Percentiles rank a stretch among this genome's conserved stretches.
These are phyloP conservation scores for Candida gigantensis DNA, from an alignment of 1,139 yeast genomes.

Conservation along the genomic window DNA sequence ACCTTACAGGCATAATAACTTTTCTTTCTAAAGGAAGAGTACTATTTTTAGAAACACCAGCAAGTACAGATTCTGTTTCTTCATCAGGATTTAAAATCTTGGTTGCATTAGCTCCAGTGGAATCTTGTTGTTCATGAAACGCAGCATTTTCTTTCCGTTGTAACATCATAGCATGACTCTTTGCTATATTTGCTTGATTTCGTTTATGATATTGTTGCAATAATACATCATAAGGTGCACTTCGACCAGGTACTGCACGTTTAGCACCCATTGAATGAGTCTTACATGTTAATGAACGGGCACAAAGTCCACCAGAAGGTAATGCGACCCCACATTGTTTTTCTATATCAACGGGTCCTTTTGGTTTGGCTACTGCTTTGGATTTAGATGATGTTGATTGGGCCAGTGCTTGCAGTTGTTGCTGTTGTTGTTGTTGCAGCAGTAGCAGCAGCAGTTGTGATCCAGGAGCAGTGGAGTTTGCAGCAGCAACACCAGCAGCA, in stretches of 20 bases:
- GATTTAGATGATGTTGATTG: conserved; percentile 28
- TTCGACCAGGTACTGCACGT: conserved; percentile 89
- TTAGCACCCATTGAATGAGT: conserved; percentile 99
- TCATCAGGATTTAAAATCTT: conserved; percentile 71
- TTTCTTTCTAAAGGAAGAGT: conserved; percentile 83
- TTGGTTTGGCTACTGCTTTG: conserved; percentile 55
- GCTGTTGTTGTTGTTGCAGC: conserved; percentile 17
- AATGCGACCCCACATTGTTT: conserved; percentile 95
- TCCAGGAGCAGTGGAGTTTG: neutral
- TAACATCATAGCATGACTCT: conserved; percentile 70
- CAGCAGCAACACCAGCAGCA: too few relatives aligned
- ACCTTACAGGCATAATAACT: conserved; percentile 67
- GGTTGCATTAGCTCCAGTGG: conserved; percentile 19
- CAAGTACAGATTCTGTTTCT: conserved; percentile 89
- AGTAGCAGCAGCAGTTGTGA: neutral
- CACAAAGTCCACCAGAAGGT: conserved; percentile 91
- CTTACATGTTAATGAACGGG: conserved; percentile 92
- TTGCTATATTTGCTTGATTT: conserved; percentile 88
- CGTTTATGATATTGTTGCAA: conserved; percentile 88
- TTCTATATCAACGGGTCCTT: conserved; percentile 90
- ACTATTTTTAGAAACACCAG: conserved; percentile 80
- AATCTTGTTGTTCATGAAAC: conserved; percentile 29
- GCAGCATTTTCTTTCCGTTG: conserved; percentile 50
- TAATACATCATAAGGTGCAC: conserved; percentile 87
- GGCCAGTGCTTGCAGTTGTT: conserved; percentile 39